Percentiles rank a stretch among this genome's conserved stretches.
phyloP scores from a whole-genome alignment of 2,329 filamentous ascomycete species.

The Fusarium camptoceras region DNA sequence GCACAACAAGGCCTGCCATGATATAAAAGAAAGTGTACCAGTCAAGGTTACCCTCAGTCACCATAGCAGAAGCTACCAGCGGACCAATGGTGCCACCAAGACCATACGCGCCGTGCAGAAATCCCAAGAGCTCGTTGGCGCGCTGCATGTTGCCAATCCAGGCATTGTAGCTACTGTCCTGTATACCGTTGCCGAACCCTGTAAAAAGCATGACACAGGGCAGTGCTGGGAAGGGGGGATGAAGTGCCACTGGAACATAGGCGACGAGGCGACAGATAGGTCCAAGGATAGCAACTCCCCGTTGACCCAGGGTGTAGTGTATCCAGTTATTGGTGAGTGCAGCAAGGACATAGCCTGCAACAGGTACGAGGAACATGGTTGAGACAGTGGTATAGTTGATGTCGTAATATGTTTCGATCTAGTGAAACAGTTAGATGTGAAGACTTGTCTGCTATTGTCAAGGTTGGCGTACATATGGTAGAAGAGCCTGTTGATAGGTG shows the following conservation, averaged over 20 bases:
- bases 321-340: constrained; percentile 73
- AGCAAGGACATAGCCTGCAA: constrained; percentile 72
- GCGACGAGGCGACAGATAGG: constrained; percentile 72
- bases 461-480: constrained; percentile 57
- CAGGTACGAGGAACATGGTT: constrained; percentile 74
- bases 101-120: constrained; percentile 79
- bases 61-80: constrained; percentile 77
- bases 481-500: constrained; percentile 55
- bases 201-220: constrained; percentile 73
- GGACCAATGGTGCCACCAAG: constrained; percentile 77
- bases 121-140: constrained; percentile 78
- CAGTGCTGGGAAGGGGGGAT: constrained; percentile 76
- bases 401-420: constrained; percentile 64
- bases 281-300: constrained; percentile 75
- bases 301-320: constrained; percentile 74
- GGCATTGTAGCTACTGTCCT: constrained; percentile 70
- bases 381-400: constrained; percentile 73
- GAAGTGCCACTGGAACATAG: constrained; percentile 73
- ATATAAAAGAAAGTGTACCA: constrained; percentile 85
- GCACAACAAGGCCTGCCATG: constrained; percentile 69
- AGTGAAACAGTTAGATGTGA: background rate
- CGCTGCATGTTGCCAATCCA: constrained; percentile 78
- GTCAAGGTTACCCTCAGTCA: constrained; percentile 68
- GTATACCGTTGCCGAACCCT: constrained; percentile 78
- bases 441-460: background rate